Conservation (phyloP, 805 yeast species). For the Cyberlindnera xishuangbannaensis region DNA sequence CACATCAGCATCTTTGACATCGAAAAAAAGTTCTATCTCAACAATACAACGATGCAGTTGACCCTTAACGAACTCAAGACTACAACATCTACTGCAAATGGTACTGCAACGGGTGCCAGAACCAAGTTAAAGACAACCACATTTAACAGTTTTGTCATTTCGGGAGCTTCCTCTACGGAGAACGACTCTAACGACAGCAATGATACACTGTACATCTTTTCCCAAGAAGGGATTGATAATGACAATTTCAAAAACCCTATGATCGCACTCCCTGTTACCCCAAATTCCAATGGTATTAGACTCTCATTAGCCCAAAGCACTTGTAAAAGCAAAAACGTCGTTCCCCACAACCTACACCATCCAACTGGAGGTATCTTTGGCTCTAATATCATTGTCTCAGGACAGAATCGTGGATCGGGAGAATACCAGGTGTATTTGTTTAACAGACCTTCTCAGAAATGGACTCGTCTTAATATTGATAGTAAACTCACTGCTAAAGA, state of each 20-base stretch:
- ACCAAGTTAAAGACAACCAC: slow-evolving; percentile 14
- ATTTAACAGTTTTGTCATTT: slow-evolving; percentile 16
- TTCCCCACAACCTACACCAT: slow-evolving; percentile 43
- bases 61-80: slow-evolving; percentile 19
- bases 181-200: slow-evolving; percentile 5
- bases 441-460: slow-evolving; percentile 50
- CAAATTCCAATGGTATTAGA: slow-evolving; percentile 28
- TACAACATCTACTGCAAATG: slow-evolving; percentile 6
- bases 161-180: slow-evolving; percentile 11
- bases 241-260: slow-evolving; percentile 23
- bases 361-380: slow-evolving; percentile 66
- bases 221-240: slow-evolving; percentile 10
- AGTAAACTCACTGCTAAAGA: slow-evolving; percentile 36
- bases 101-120: slow-evolving; percentile 8
- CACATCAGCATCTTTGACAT: slow-evolving; percentile 39
- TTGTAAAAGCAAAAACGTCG: slow-evolving; percentile 24
- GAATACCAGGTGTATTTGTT: slow-evolving; percentile 43
- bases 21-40: slow-evolving; percentile 28
- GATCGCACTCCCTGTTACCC: slow-evolving; percentile 28
- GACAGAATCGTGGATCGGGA: slow-evolving; percentile 43
- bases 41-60: slow-evolving; percentile 16
- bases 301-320: slow-evolving; percentile 28
- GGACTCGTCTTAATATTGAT: slow-evolving; percentile 57
- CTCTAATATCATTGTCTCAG: slow-evolving; percentile 55
- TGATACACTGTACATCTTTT: slow-evolving; percentile 18